These are phyloP conservation scores for Ustilago xerochloae DNA, from an alignment of 1,284 basidiomycete genomes.

Conservation along the genomic window DNA sequence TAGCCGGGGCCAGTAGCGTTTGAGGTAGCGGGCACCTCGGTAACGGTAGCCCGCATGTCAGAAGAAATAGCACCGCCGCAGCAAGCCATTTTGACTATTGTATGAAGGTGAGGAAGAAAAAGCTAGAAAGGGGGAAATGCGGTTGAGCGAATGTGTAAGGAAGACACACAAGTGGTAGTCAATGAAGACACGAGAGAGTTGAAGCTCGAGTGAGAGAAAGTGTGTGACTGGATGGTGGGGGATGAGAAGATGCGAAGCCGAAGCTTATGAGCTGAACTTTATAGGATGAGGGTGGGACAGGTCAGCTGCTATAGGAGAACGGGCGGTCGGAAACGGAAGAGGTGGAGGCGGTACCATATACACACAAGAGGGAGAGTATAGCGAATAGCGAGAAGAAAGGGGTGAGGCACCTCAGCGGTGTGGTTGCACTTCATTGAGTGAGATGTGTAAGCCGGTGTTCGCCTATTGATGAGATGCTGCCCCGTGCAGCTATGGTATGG, in stretches of 20 bases:
- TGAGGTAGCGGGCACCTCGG: constrained; percentile 57
- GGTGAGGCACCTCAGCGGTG: constrained; percentile 19
- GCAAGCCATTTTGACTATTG: constrained; percentile 41
- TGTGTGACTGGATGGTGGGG: constrained; percentile 21
- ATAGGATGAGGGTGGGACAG: constrained; percentile 13
- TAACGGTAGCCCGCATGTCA: constrained; percentile 69
- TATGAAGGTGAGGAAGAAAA: background rate
- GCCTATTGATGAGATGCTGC: constrained; percentile 5
- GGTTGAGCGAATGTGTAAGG: constrained; percentile 38
- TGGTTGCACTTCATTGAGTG: background rate
- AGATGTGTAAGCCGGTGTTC: constrained; percentile 43
- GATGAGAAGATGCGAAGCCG: background rate
- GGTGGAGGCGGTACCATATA: constrained; percentile 31
- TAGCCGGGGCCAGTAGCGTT: constrained; percentile 60
- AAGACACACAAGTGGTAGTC: constrained; percentile 13
- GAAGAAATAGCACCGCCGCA: constrained; percentile 57
- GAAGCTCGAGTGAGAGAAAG: constrained; percentile 26
- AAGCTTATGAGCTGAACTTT: background rate
- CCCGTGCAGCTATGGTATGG: constrained; percentile 6
- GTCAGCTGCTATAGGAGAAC: background rate
- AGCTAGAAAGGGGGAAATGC: constrained; percentile 2
- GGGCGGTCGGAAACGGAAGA: constrained; percentile 9
- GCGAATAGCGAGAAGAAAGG: background rate
- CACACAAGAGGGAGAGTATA: background rate
- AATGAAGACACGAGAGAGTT: constrained; percentile 23